A percentile compares a stretch with the other conserved stretches of the same genome.
Conservation (phyloP, 2,329 filamentous ascomycete genomes). For the Pseudocercospora fuligena region DNA sequence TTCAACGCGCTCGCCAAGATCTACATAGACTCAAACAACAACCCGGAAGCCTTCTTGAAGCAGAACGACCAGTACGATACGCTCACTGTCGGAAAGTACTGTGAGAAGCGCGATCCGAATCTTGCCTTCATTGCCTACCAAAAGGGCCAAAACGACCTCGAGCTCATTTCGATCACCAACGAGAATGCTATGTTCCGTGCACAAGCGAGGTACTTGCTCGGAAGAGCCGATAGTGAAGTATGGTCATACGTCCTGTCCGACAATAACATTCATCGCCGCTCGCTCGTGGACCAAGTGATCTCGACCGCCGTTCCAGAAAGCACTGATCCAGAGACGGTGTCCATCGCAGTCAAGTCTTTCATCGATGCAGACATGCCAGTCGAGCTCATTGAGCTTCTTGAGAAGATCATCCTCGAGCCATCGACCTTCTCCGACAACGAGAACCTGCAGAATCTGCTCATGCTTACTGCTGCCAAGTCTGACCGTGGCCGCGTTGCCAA, state of each 20-base stretch:
- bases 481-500: slow-evolving; percentile 94
- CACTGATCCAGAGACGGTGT: slow-evolving; percentile 91
- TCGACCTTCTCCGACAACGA: slow-evolving; percentile 97
- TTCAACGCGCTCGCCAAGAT: slow-evolving; percentile 99
- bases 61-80: slow-evolving; percentile 98
- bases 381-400: slow-evolving; percentile 94
- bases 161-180: slow-evolving; percentile 96
- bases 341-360: slow-evolving; percentile 90
- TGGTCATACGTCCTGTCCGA: slow-evolving; percentile 94
- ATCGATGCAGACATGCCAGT: slow-evolving; percentile 86
- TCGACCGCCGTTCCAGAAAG: slow-evolving; percentile 76
- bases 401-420: slow-evolving; percentile 99
- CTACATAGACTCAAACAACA: slow-evolving; percentile 98
- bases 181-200: slow-evolving; percentile 99
- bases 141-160: slow-evolving; percentile 96
- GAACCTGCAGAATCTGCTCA: slow-evolving; percentile 92
- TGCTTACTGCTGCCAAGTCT: slow-evolving; percentile 95
- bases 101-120: slow-evolving; percentile 97
- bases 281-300: slow-evolving; percentile 93
- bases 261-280: slow-evolving; percentile 94
- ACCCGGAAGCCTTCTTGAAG: slow-evolving; percentile 95
- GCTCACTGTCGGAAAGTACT: slow-evolving; percentile 92
- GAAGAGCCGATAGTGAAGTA: slow-evolving; percentile 83
- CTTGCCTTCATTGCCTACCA: slow-evolving; percentile 92
- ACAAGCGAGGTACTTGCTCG: slow-evolving; percentile 95